phyloP scores from a whole-genome alignment of 768 basidiomycete species.

The Krasilnikovozyma curviuscula region DNA sequence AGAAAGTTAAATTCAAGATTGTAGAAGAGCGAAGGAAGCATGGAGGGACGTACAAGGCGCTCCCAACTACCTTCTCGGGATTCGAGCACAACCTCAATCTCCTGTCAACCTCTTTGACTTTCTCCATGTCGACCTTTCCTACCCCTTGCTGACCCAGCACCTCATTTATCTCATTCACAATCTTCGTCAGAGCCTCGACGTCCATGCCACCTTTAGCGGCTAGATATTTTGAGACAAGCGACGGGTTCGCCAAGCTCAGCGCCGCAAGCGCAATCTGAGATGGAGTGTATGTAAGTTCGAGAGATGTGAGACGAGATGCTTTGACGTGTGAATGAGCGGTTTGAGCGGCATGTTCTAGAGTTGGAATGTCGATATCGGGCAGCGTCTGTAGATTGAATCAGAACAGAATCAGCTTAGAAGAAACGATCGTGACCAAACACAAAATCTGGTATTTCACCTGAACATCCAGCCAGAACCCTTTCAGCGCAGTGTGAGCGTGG shows the following conservation, averaged over 20 bases:
- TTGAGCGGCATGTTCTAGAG: slow-evolving; percentile 43
- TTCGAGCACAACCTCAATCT: slow-evolving; percentile 77
- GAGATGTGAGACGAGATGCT: slow-evolving; percentile 70
- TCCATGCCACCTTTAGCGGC: background rate
- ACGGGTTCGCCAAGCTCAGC: slow-evolving; percentile 44
- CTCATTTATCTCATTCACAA: background rate
- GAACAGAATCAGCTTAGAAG: background rate
- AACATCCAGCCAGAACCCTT: slow-evolving; percentile 53
- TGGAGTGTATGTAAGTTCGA: slow-evolving; percentile 75
- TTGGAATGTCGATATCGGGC: slow-evolving; percentile 35
- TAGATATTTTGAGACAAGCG: slow-evolving; percentile 43
- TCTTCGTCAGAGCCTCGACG: slow-evolving; percentile 12
- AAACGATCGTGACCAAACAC: background rate
- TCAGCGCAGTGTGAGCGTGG: slow-evolving; percentile 20
- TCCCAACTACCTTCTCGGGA: slow-evolving; percentile 87
- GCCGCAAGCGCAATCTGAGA: slow-evolving; percentile 81
- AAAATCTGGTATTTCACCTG: slow-evolving; percentile 36
- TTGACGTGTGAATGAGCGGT: slow-evolving; percentile 47
- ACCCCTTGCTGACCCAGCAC: slow-evolving; percentile 29
- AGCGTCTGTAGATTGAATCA: slow-evolving; percentile 33
- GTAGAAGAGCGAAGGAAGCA: background rate
- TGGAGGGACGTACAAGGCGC: slow-evolving; percentile 27
- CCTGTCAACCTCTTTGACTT: slow-evolving; percentile 73
- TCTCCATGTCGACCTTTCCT: slow-evolving; percentile 49
- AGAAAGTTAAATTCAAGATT: background rate